A percentile compares a stretch with the other conserved stretches of the same genome.
Conservation (phyloP, 768 basidiomycete genomes). For the Suillus ampliporus region DNA sequence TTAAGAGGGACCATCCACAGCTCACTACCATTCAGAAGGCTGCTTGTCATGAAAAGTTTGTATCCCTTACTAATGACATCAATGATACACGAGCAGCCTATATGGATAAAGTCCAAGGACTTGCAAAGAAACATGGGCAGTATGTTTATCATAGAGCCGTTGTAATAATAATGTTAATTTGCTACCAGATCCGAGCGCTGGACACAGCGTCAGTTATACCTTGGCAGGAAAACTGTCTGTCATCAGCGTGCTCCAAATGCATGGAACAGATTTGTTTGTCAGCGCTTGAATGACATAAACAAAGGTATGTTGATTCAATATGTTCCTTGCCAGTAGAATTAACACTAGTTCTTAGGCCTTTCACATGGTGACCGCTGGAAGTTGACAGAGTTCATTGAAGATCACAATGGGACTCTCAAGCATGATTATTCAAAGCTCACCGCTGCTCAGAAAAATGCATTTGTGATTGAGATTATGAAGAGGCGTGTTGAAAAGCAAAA, state of each 20-base stretch:
- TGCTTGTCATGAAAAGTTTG: not conserved
- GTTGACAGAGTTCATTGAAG: not conserved
- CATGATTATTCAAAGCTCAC: not conserved
- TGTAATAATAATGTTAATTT: not conserved
- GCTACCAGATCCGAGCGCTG: not conserved
- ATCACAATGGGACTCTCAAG: not conserved
- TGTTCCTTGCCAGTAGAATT: not conserved
- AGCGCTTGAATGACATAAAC: not conserved
- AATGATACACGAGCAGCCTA: not conserved
- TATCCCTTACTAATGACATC: slow-evolving; percentile 5
- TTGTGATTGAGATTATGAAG: not conserved
- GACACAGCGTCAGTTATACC: not conserved
- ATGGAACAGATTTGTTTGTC: not conserved
- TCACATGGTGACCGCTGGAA: not conserved
- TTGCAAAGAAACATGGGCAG: slow-evolving; percentile 1
- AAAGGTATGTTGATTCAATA: slow-evolving; percentile 1
- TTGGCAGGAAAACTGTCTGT: no score
- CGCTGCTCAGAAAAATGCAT: not conserved
- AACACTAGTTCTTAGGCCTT: not conserved
- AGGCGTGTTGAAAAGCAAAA: not conserved
- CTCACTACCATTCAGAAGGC: not conserved
- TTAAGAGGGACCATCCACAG: not conserved
- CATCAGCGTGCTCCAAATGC: not conserved
- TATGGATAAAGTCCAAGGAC: not conserved
- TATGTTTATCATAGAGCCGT: not conserved